A percentile compares a stretch with the other conserved stretches of the same genome.
Conservation (phyloP, 2,329 filamentous ascomycete species). For the Colletotrichum tamarilloi region DNA sequence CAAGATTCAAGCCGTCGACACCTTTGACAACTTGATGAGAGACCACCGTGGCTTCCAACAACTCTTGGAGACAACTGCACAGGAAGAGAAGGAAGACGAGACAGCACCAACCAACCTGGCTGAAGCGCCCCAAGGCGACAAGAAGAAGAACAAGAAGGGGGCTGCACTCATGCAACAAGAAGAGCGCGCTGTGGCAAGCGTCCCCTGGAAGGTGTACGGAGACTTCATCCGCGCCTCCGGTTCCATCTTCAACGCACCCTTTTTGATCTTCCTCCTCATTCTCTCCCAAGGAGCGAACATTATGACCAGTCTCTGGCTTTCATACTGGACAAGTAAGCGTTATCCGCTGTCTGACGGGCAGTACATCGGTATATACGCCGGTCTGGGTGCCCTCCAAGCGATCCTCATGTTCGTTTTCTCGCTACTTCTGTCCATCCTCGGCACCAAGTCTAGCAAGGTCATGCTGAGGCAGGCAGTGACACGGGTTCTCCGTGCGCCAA, state of each 20-base stretch:
- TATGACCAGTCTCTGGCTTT: constrained; percentile 89
- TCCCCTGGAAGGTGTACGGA: constrained; percentile 83
- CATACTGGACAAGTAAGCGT: constrained; percentile 89
- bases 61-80: constrained; percentile 86
- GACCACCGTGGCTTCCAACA: constrained; percentile 82
- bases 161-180: constrained; percentile 77
- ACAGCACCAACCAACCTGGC: constrained; percentile 51
- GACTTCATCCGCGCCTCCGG: constrained; percentile 83
- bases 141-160: constrained; percentile 68
- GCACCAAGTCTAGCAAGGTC: constrained; percentile 82
- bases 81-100: constrained; percentile 72
- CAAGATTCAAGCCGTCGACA: constrained; percentile 85
- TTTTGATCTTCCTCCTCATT: constrained; percentile 72
- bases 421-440: constrained; percentile 79
- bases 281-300: constrained; percentile 88
- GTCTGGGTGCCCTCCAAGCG: constrained; percentile 77
- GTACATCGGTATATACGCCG: constrained; percentile 81
- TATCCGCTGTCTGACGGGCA: constrained; percentile 73
- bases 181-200: constrained; percentile 78
- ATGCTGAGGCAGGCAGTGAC: constrained; percentile 86
- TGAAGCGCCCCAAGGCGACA: constrained; percentile 54
- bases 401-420: constrained; percentile 85
- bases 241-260: constrained; percentile 73
- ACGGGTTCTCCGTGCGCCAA: constrained; percentile 77
- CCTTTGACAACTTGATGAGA: constrained; percentile 87